Evolutionary conservation across 306 rosid genomes (phyloP).

Genomic region (Psophocarpus tetragonolobus): DNA sequence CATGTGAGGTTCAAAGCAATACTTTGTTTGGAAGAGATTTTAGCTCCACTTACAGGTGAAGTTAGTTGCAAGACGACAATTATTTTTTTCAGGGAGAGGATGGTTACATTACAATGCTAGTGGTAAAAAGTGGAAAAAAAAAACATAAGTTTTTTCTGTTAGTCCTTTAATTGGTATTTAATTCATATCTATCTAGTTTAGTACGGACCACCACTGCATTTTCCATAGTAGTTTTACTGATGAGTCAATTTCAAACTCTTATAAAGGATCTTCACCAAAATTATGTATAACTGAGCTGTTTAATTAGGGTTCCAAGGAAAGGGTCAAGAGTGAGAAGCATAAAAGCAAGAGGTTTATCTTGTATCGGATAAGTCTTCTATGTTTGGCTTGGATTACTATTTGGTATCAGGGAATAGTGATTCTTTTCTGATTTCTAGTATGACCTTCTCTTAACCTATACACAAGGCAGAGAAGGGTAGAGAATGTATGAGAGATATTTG

Average conservation of each 20-base stretch:
- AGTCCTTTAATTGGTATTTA: background rate
- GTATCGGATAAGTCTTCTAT: background rate
- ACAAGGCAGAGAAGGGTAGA: background rate
- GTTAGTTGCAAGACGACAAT: background rate
- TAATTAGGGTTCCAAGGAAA: background rate
- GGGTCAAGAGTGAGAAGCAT: background rate
- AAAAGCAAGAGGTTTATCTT: background rate
- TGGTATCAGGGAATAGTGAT: background rate
- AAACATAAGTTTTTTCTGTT: background rate
- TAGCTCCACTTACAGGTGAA: background rate
- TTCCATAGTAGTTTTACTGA: background rate
- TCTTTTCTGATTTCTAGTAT: background rate
- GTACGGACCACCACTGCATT: background rate
- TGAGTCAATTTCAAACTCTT: background rate
- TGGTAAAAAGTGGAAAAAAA: background rate
- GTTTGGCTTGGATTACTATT: background rate
- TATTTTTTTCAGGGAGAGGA: background rate
- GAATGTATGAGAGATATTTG: conserved; percentile 14
- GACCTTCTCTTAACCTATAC: background rate
- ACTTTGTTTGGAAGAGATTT: background rate
- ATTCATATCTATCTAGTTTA: background rate
- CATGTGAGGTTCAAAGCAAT: background rate
- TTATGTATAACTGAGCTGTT: background rate
- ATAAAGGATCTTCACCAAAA: background rate
- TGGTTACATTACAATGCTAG: background rate